phyloP scores from a whole-genome alignment of 225 moss, liverwort and hornwort species.

The Anthoceros angustus region DNA sequence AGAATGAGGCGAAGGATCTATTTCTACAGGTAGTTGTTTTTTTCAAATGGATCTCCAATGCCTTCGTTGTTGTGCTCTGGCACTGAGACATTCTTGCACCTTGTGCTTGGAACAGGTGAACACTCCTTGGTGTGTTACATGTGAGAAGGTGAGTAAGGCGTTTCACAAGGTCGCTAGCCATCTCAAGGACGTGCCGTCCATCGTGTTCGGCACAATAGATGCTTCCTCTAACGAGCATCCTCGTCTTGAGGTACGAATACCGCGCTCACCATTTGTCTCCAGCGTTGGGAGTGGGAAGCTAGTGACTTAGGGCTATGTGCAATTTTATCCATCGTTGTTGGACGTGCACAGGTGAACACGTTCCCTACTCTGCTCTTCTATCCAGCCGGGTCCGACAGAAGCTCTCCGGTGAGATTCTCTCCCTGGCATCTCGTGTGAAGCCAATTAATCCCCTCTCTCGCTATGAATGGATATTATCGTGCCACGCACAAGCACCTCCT shows the following conservation, averaged over 20 bases:
- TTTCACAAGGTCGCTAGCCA: slow-evolving; percentile 62
- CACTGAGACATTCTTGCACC: neutral
- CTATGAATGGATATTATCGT: neutral
- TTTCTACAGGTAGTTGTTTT: neutral
- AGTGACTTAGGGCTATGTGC: neutral
- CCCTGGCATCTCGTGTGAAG: neutral
- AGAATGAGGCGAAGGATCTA: neutral
- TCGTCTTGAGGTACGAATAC: slow-evolving; percentile 28
- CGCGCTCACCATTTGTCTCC: neutral
- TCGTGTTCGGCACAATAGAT: slow-evolving; percentile 62
- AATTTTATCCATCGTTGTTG: neutral
- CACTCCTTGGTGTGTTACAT: slow-evolving; percentile 56
- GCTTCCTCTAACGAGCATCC: slow-evolving; percentile 73
- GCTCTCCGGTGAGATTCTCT: slow-evolving; percentile 29
- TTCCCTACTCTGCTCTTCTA: slow-evolving; percentile 56
- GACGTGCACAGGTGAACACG: slow-evolving; percentile 23
- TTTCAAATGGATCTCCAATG: neutral
- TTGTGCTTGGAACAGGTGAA: slow-evolving; percentile 26
- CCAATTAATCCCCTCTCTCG: neutral
- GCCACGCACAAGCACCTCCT: neutral
- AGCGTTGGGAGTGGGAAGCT: neutral
- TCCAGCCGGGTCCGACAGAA: slow-evolving; percentile 31
- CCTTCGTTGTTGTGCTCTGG: neutral
- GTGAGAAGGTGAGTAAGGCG: slow-evolving; percentile 46
- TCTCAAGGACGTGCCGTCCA: slow-evolving; percentile 41